phyloP scores from a whole-genome alignment of 2,329 filamentous ascomycete genomes.

The Orbilia javanica region DNA sequence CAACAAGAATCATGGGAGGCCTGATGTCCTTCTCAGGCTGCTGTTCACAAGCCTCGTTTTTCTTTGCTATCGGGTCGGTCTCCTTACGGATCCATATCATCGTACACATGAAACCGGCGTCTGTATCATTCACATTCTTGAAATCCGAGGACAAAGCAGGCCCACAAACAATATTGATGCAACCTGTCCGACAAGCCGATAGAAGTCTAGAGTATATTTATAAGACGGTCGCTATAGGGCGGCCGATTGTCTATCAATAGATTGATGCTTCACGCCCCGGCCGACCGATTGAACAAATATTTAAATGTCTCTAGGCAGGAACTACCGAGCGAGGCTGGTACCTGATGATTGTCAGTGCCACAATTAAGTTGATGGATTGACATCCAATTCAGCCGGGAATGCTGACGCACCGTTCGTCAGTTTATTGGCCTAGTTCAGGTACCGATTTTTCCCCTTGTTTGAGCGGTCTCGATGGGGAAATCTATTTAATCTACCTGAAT shows the following conservation, averaged over 20 bases:
- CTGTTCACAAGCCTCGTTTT: conserved; percentile 19
- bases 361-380: conserved; percentile 1
- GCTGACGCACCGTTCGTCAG: conserved; percentile 40
- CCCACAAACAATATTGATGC: background rate
- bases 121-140: conserved; percentile 28
- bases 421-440: conserved; percentile 38
- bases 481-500: conserved; percentile 58
- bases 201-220: conserved; percentile 12
- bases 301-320: background rate
- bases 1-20: conserved; percentile 44
- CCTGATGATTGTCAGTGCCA: conserved; percentile 20
- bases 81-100: conserved; percentile 40
- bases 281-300: background rate
- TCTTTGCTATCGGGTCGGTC: conserved; percentile 42
- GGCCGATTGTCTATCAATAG: conserved; percentile 29
- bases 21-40: conserved; percentile 31
- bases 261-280: conserved; percentile 3
- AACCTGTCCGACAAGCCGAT: conserved; percentile 16
- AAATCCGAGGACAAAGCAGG: conserved; percentile 18
- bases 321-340: conserved; percentile 12
- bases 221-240: conserved; percentile 7
- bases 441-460: conserved; percentile 47
- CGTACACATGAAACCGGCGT: conserved; percentile 56
- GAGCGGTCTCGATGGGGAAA: conserved; percentile 39
- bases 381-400: conserved; percentile 51